A percentile compares a stretch with the other conserved stretches of the same genome.
These are phyloP conservation scores for Scheffersomyces ergatensis DNA, from an alignment of 805 yeast species.

Conservation along the genomic window DNA sequence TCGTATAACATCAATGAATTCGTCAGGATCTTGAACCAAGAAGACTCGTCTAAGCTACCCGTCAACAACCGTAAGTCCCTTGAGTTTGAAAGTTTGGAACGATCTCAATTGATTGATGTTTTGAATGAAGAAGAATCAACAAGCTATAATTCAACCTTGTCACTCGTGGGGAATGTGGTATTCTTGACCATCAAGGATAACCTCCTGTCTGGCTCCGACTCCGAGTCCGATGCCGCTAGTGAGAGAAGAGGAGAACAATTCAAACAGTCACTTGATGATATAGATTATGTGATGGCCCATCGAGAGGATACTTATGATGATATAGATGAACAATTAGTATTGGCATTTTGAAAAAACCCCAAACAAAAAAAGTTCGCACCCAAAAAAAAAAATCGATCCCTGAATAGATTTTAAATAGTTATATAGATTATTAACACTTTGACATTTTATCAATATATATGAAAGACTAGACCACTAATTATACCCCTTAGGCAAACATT, in stretches of 20 bases:
- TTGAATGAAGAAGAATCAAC: conserved; percentile 7
- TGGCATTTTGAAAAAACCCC: background rate
- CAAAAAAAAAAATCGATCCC: too few relatives aligned
- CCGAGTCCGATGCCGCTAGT: background rate
- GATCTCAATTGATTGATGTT: conserved; percentile 7
- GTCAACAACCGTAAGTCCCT: conserved; percentile 17
- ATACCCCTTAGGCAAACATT: too few relatives aligned
- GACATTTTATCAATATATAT: too few relatives aligned
- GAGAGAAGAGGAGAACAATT: too few relatives aligned
- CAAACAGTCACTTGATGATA: conserved; percentile 6
- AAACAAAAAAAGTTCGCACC: too few relatives aligned
- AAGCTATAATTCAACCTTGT: conserved; percentile 8
- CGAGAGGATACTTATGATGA: conserved; percentile 11
- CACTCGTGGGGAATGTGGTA: conserved; percentile 18
- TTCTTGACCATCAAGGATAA: conserved; percentile 11
- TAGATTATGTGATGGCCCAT: conserved; percentile 10
- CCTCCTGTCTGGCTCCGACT: background rate
- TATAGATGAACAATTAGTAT: conserved; percentile 3
- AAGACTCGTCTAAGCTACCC: conserved; percentile 9
- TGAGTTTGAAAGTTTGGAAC: conserved; percentile 17
- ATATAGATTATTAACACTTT: too few relatives aligned
- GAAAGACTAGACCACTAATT: too few relatives aligned
- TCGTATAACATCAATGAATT: conserved; percentile 15
- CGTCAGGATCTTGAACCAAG: conserved; percentile 9
- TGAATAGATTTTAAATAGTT: too few relatives aligned